A percentile compares a stretch with the other conserved stretches of the same genome.
Conservation (phyloP, 306 rosid species). For the Coriaria nepalensis region DNA sequence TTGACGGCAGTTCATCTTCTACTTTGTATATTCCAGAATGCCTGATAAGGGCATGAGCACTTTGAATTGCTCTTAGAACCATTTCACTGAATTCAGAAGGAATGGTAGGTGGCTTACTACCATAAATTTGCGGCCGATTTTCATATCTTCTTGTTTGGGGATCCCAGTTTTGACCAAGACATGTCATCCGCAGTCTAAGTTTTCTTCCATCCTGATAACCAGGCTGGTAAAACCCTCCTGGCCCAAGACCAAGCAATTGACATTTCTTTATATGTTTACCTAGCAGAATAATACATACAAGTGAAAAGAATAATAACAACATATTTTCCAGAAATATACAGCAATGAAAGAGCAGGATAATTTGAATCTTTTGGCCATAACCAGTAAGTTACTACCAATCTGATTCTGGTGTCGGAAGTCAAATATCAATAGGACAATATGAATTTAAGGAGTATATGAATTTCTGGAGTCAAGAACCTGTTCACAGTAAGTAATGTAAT, state of each 20-base stretch:
- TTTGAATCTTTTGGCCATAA: no score
- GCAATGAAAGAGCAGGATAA: no score
- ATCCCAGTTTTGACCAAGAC: conserved; percentile 70
- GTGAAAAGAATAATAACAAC: no score
- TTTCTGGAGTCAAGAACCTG: conserved; percentile 26
- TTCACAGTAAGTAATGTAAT: conserved; percentile 19
- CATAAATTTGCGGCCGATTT: conserved; percentile 18
- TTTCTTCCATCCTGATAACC: conserved; percentile 40
- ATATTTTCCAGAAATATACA: no score
- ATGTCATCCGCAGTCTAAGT: conserved; percentile 58
- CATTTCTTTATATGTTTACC: conserved; percentile 35
- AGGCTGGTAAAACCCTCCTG: conserved; percentile 62
- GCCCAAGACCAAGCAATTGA: conserved; percentile 40
- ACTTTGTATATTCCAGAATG: conserved; percentile 1
- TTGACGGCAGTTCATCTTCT: conserved; percentile 39
- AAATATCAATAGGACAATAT: no score
- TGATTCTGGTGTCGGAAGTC: no score
- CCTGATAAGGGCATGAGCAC: conserved; percentile 29
- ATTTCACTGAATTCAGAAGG: conserved; percentile 21
- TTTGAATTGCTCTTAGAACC: conserved; percentile 26
- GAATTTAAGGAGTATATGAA: neutral
- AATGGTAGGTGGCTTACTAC: conserved; percentile 31
- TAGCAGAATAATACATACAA: conserved; percentile 9
- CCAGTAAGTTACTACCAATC: no score
- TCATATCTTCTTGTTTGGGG: conserved; percentile 43